These are phyloP conservation scores for Monosporozyma yasuniensis DNA, from an alignment of 805 yeast genomes.

Conservation along the genomic window DNA sequence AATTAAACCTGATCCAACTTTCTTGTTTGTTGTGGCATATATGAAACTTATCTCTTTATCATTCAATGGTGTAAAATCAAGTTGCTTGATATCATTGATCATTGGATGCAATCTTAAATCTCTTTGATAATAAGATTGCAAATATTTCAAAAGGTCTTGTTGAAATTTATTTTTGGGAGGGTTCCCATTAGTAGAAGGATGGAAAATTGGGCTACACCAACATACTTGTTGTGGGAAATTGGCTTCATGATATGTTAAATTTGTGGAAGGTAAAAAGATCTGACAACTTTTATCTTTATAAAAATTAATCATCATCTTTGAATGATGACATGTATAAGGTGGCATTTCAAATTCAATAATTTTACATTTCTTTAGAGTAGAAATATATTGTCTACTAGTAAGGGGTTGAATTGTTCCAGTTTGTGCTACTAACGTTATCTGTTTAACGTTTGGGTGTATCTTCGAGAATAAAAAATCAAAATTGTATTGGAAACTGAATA, in stretches of 20 bases:
- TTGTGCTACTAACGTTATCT: conserved; percentile 27
- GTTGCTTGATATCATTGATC: conserved; percentile 20
- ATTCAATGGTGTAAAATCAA: conserved; percentile 39
- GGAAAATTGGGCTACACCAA: conserved; percentile 40
- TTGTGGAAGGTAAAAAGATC: conserved; percentile 51
- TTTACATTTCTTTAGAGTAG: conserved; percentile 9
- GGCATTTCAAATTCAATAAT: conserved; percentile 30
- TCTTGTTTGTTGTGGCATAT: conserved; percentile 45
- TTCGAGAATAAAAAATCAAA: conserved; percentile 33
- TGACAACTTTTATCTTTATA: conserved; percentile 39
- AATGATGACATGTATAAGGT: conserved; percentile 47
- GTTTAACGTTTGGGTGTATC: conserved; percentile 14
- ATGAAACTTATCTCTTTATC: conserved; percentile 38
- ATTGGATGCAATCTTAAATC: conserved; percentile 25
- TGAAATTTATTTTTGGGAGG: conserved; percentile 32
- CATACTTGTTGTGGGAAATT: conserved; percentile 53
- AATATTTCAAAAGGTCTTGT: conserved; percentile 36
- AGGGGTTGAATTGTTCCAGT: conserved; percentile 26
- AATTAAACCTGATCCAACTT: conserved; percentile 23
- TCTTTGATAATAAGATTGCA: conserved; percentile 34
- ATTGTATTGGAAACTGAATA: conserved; percentile 43
- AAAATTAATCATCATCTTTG: conserved; percentile 57
- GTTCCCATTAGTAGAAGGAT: background rate
- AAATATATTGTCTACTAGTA: conserved; percentile 7
- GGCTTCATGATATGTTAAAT: conserved; percentile 47